Evolutionary conservation across 108 stramenopile genomes (phyloP), one percentile per base, ranked within the genome.

Genomic region (Seminavis robusta): DNA sequence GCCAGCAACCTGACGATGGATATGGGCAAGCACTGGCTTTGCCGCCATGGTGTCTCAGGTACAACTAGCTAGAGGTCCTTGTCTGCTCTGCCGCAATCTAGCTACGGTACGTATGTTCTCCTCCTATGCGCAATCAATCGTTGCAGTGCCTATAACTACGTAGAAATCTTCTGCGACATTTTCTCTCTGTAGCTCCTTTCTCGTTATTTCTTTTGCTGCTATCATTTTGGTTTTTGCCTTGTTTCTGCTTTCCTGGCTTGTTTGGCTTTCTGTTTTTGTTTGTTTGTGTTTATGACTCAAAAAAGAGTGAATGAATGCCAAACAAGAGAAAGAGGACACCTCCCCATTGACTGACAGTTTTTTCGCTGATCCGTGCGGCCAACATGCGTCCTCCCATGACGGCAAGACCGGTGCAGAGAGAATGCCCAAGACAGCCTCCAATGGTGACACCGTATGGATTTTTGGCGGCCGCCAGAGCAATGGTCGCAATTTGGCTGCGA

Each of bases 401-500:
- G 0, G 95, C 95, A 63, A 97, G 50, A 7, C 94, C 98, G 32
- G 99, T 99, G 77, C 99, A 99, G 48, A 98, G 63, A 42, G 85
- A 80, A 71, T 99, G 99, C 6, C 99, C 99, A n/a, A 98, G 25
- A 33, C 95, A 79, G 33, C 95, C 98, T 20, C 99, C 99, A 26
- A 94, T 64, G 7, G 92, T 92, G 9, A 99, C 98, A 25, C 99
- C 99, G 33, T 87, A 69, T 6, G 95, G 92, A 61, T 99, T 95
- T 67, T 98, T 97, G 54, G 93, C 83, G 6, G 97, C 86, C 17
- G 95, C 94, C 52, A 99, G 65, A 13, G 99, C 98, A 64, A 99
- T 98, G 15, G 99, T 99, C 13, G 99, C 99, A 60, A 99, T 99
- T 63, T 99, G 99, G n/a, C 92, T 94, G 34, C 99, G 93, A 79